A percentile compares a stretch with the other conserved stretches of the same genome.
Conservation (phyloP, 1,284 basidiomycete species). For the Fomitopsis schrenkii region DNA sequence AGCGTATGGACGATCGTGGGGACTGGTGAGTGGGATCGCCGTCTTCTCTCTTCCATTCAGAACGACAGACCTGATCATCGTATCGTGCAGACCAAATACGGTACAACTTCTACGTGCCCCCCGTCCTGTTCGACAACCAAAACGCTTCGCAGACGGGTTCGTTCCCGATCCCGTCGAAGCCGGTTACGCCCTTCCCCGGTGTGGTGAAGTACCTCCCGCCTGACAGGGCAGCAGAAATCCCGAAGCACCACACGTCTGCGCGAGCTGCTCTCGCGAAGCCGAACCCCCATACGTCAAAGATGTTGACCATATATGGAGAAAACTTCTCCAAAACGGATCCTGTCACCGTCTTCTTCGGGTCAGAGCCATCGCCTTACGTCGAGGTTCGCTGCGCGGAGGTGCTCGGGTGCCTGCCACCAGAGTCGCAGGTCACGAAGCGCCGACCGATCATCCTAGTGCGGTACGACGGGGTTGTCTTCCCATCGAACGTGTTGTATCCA, state of each 20-base stretch:
- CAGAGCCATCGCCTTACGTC: slow-evolving; percentile 81
- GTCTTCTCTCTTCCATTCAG: slow-evolving; percentile 4
- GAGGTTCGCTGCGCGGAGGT: slow-evolving; percentile 90
- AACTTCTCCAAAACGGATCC: slow-evolving; percentile 81
- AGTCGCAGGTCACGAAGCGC: slow-evolving; percentile 57
- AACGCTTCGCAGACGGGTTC: slow-evolving; percentile 59
- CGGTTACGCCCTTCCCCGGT: slow-evolving; percentile 82
- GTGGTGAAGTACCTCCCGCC: slow-evolving; percentile 85
- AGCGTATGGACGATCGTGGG: slow-evolving; percentile 94
- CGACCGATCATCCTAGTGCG: slow-evolving; percentile 84
- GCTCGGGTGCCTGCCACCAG: slow-evolving; percentile 72
- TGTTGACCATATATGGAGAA: slow-evolving; percentile 87
- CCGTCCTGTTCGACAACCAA: slow-evolving; percentile 74
- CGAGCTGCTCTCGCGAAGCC: slow-evolving; percentile 69
- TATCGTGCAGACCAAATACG: slow-evolving; percentile 65
- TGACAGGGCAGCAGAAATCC: slow-evolving; percentile 72
- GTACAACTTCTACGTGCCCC: slow-evolving; percentile 93
- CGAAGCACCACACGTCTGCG: slow-evolving; percentile 61
- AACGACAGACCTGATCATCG: slow-evolving; percentile 5
- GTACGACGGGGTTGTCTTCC: slow-evolving; percentile 88
- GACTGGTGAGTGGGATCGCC: slow-evolving; percentile 51
- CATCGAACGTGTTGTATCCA: slow-evolving; percentile 83
- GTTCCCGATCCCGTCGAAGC: slow-evolving; percentile 74
- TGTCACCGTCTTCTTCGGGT: slow-evolving; percentile 84
- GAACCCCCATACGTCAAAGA: slow-evolving; percentile 64